Evolutionary conservation across 352 stramenopile genomes (phyloP).

Genomic region (Halophytophthora batemanensis): DNA sequence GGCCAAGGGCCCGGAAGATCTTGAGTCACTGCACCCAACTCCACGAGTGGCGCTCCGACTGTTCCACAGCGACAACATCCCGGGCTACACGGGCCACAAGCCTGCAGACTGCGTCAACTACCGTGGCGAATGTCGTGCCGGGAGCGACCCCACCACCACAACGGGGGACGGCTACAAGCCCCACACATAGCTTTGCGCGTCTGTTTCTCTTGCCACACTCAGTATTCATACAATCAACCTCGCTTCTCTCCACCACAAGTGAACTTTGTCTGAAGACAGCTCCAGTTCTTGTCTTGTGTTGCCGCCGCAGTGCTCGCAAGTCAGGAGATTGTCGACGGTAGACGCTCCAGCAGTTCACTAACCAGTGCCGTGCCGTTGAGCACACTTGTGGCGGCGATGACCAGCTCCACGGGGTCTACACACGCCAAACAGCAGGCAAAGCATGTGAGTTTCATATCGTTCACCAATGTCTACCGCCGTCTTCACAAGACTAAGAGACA

Average conservation of each 20-base stretch:
- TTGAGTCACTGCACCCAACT: slow-evolving; percentile 21
- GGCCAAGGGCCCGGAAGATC: slow-evolving; percentile 37
- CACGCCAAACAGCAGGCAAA: neutral
- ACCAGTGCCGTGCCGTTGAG: slow-evolving; percentile 55
- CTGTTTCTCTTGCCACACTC: neutral
- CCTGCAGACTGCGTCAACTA: slow-evolving; percentile 78
- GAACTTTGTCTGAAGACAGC: neutral
- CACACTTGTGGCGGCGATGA: slow-evolving; percentile 58
- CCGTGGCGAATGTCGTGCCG: slow-evolving; percentile 62
- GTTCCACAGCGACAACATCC: slow-evolving; percentile 80
- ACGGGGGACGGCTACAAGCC: slow-evolving; percentile 59
- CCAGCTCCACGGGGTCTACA: slow-evolving; percentile 58
- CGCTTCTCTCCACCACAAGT: too few relatives aligned
- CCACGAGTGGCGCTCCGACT: slow-evolving; percentile 54
- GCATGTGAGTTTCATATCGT: slow-evolving; percentile 3
- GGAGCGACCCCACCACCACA: slow-evolving; percentile 53
- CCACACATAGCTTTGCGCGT: slow-evolving; percentile 36
- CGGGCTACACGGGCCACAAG: slow-evolving; percentile 82
- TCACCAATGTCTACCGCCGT: neutral
- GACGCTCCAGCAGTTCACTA: slow-evolving; percentile 42
- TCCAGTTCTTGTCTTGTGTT: neutral
- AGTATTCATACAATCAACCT: too few relatives aligned
- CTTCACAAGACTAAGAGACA: neutral
- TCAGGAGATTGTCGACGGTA: slow-evolving; percentile 32
- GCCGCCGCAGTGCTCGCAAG: neutral